phyloP scores from a whole-genome alignment of 768 basidiomycete species.

The Psilocybe sp. region DNA sequence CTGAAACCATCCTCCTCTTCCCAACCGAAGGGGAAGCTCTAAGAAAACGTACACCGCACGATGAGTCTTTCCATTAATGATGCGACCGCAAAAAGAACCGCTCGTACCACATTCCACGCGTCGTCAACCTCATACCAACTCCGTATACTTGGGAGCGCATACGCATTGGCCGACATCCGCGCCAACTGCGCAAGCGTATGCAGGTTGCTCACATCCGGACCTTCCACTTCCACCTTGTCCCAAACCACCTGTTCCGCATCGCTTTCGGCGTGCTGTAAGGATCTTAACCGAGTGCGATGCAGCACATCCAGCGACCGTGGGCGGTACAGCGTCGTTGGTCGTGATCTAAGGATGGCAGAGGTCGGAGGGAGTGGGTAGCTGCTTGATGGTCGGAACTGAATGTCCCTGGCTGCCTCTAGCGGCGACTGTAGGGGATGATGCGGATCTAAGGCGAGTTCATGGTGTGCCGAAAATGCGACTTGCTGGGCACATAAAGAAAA shows the following conservation, averaged over 20 bases:
- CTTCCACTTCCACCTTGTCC: slow-evolving; percentile 63
- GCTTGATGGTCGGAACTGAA: slow-evolving; percentile 14
- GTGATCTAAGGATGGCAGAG: slow-evolving; percentile 36
- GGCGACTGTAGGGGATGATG: neutral
- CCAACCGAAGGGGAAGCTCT: slow-evolving; percentile 85
- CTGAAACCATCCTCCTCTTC: slow-evolving; percentile 77
- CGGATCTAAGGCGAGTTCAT: slow-evolving; percentile 9
- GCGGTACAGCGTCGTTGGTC: slow-evolving; percentile 56
- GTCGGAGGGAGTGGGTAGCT: slow-evolving; percentile 10
- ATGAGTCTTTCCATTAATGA: slow-evolving; percentile 8
- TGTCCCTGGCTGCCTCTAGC: neutral
- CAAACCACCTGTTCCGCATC: slow-evolving; percentile 51
- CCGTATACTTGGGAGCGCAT: slow-evolving; percentile 63
- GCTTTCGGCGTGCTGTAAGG: slow-evolving; percentile 45
- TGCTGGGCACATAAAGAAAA: slow-evolving; percentile 10
- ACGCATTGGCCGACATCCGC: slow-evolving; percentile 88
- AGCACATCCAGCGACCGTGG: slow-evolving; percentile 51
- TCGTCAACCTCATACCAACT: slow-evolving; percentile 83
- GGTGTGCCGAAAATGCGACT: slow-evolving; percentile 20
- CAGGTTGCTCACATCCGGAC: slow-evolving; percentile 75
- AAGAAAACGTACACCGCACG: slow-evolving; percentile 2
- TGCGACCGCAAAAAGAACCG: neutral
- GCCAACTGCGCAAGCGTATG: slow-evolving; percentile 83
- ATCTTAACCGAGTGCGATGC: slow-evolving; percentile 51
- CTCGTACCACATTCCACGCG: slow-evolving; percentile 62